Conservation (phyloP, 140 eudicot species). For the Erigeron philadelphicus region DNA sequence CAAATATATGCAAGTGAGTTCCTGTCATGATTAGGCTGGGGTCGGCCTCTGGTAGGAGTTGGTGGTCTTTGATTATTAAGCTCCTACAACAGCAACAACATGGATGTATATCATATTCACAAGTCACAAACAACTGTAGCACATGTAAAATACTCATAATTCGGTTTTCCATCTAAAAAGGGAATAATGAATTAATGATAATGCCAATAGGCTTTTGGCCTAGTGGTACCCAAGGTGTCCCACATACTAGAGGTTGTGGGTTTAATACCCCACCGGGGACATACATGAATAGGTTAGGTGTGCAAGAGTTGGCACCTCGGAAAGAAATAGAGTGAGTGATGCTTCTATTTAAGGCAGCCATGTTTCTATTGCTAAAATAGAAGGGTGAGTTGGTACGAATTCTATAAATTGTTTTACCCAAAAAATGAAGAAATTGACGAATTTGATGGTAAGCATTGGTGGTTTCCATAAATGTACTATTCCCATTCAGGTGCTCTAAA, state of each 20-base stretch:
- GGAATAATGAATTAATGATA: too few relatives aligned
- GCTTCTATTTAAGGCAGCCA: too few relatives aligned
- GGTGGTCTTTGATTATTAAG: conserved; percentile 96
- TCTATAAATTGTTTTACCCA: background rate
- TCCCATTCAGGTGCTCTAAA: background rate
- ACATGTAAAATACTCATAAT: background rate
- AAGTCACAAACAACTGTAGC: background rate
- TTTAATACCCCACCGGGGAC: too few relatives aligned
- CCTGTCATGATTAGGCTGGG: conserved; percentile 71
- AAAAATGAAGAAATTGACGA: background rate
- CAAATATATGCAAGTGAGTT: conserved; percentile 78
- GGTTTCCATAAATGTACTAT: background rate
- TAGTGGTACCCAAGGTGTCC: too few relatives aligned
- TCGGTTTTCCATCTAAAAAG: background rate
- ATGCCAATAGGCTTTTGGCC: too few relatives aligned
- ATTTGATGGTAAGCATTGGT: background rate
- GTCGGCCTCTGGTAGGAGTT: conserved; percentile 93
- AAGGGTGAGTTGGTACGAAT: background rate
- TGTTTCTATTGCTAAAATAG: too few relatives aligned
- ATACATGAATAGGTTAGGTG: too few relatives aligned
- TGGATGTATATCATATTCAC: conserved; percentile 1
- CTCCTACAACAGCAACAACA: conserved; percentile 47
- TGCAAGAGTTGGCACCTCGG: too few relatives aligned
- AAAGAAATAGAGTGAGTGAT: too few relatives aligned
- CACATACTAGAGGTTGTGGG: too few relatives aligned